Evolutionary conservation across 2,329 filamentous ascomycete species (phyloP), one percentile per base, ranked within the genome.

Genomic region (Alternaria triticimaculans): DNA sequence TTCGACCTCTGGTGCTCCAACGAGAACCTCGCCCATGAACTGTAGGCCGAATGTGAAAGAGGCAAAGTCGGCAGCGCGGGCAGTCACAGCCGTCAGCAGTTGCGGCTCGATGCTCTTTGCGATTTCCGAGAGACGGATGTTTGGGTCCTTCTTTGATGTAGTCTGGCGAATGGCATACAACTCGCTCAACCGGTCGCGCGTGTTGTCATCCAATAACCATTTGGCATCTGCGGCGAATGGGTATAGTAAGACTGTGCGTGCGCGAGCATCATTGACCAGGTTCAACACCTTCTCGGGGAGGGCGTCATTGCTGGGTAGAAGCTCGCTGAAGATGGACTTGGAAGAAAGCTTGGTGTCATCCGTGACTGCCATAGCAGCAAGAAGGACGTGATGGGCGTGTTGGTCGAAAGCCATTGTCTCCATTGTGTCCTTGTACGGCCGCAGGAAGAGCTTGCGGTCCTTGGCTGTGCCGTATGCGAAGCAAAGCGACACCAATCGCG

Each of bases 141-240:
- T 89, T 0, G 93, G 86, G 61, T 97, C 93, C 82, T 99, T 99
- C 83, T 98, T 99, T 68, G 93, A 97, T 2, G 94, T 98, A 14
- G 87, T 89, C 71, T 90, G 88, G 58, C 96, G 90, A 67, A 97
- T 91, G 59, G 89, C 87, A 75, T 92, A 91, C 23, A 97, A 83
- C 79, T 97, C 92, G 61, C 88, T 85, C 5, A 99, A 84, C 14
- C 96, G 81, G 59, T 91, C 87, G 37, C 93, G 81, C 67, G 94
- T 90, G 33, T 86, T 85, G 11, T 84, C 81, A 15, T 80, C 76
- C 60, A 93, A 86, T 63, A 91, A 83, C 85, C 87, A 89, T 73
- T 88, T 89, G 5, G 85, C 82, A 48, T 85, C 82, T 30, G 85
- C 83, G 2, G 92, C 90, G 65, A 97, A 92, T 6, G 94, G 90